Conservation (phyloP, 805 yeast species). For the Kluyveromyces lactis region DNA sequence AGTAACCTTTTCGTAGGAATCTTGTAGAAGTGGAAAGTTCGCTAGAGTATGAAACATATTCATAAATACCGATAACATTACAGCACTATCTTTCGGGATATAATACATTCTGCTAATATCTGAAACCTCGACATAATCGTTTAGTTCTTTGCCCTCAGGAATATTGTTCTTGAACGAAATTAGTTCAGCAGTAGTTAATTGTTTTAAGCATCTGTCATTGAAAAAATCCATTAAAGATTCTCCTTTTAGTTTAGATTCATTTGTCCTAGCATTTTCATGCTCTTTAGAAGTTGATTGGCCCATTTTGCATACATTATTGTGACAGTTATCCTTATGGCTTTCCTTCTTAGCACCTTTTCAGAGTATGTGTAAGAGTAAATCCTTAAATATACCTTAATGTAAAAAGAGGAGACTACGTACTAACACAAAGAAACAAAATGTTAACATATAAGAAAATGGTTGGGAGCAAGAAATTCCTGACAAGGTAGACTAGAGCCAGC, state of each 20-base stretch:
- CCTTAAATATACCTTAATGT: too few species aligned
- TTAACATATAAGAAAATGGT: too few species aligned
- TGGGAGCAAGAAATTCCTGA: too few species aligned
- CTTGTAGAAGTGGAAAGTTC: constrained; percentile 41
- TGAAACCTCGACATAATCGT: constrained; percentile 19
- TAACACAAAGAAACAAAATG: too few species aligned
- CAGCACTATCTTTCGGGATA: constrained; percentile 28
- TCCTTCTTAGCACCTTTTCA: too few species aligned
- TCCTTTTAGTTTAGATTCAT: constrained; percentile 3
- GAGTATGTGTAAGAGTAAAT: too few species aligned
- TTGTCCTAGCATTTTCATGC: neutral
- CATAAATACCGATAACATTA: constrained; percentile 31
- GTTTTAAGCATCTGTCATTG: constrained; percentile 12
- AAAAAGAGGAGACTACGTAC: too few species aligned
- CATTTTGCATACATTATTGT: constrained; percentile 9
- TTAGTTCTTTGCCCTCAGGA: constrained; percentile 14
- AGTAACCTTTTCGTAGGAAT: constrained; percentile 27
- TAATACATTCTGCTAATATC: constrained; percentile 29
- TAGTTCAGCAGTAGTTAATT: constrained; percentile 18
- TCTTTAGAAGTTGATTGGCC: constrained; percentile 18
- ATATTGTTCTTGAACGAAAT: constrained; percentile 18
- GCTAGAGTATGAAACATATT: constrained; percentile 37
- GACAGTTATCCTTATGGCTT: too few species aligned
- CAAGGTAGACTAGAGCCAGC: too few species aligned
- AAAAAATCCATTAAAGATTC: constrained; percentile 12